Conservation (phyloP, 768 basidiomycete species). For the Pholiota conissans region DNA sequence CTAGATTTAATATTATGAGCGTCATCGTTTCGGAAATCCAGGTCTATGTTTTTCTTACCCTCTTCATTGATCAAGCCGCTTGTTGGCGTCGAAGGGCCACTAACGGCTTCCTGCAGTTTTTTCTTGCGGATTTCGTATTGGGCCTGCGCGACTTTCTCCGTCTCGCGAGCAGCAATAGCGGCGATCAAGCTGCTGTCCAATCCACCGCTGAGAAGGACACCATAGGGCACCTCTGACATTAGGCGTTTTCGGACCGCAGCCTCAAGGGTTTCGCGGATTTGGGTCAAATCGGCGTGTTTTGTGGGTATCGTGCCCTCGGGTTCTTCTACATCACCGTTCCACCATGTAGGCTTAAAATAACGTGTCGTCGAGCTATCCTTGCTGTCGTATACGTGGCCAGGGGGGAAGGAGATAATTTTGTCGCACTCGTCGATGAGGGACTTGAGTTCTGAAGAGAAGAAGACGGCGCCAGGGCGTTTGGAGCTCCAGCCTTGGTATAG, state of each 20-base stretch:
- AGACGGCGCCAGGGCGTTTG: conserved; percentile 75
- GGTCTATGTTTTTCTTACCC: conserved; percentile 36
- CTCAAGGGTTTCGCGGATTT: conserved; percentile 82
- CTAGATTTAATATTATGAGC: conserved; percentile 35
- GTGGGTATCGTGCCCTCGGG: conserved; percentile 56
- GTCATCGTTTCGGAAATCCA: background rate
- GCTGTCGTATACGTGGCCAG: conserved; percentile 96
- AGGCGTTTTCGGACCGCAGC: conserved; percentile 90
- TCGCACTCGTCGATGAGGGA: conserved; percentile 90
- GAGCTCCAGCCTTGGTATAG: conserved; percentile 96
- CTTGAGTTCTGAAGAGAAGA: conserved; percentile 97
- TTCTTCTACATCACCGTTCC: conserved; percentile 75
- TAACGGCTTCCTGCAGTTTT: conserved; percentile 51
- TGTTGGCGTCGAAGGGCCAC: conserved; percentile 59
- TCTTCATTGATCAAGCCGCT: conserved; percentile 46
- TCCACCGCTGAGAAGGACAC: conserved; percentile 93
- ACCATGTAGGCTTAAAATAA: conserved; percentile 91
- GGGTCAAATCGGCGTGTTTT: conserved; percentile 59
- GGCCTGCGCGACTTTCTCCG: conserved; percentile 83
- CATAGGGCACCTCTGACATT: conserved; percentile 99
- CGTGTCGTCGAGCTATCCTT: conserved; percentile 71
- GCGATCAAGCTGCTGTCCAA: conserved; percentile 96
- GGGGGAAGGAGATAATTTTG: conserved; percentile 93
- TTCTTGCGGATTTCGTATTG: conserved; percentile 73
- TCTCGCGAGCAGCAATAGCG: conserved; percentile 91